phyloP scores from a whole-genome alignment of 805 yeast genomes.

The Yarrowia keelungensis region DNA sequence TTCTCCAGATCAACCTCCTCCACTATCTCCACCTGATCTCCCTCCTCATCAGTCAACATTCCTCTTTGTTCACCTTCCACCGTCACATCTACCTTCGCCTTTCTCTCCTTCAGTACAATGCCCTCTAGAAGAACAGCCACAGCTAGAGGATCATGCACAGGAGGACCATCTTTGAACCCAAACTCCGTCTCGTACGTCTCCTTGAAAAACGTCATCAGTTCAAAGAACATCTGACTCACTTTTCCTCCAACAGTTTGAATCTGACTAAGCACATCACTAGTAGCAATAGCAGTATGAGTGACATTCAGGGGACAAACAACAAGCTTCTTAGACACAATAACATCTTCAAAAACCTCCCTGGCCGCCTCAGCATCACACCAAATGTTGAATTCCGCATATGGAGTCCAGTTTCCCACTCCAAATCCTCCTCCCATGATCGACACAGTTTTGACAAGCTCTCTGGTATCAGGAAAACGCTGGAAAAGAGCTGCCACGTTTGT shows the following conservation, averaged over 20 bases:
- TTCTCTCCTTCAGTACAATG: not conserved
- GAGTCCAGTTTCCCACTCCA: slow-evolving; percentile 57
- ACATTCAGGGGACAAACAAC: slow-evolving; percentile 70
- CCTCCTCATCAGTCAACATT: not conserved
- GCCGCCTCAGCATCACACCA: slow-evolving; percentile 82
- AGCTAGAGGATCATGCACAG: slow-evolving; percentile 83
- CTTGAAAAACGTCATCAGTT: slow-evolving; percentile 61
- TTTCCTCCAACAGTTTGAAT: slow-evolving; percentile 50
- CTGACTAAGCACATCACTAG: slow-evolving; percentile 51
- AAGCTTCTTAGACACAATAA: slow-evolving; percentile 56
- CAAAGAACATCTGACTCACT: slow-evolving; percentile 54
- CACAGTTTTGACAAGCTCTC: slow-evolving; percentile 57
- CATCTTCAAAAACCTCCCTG: slow-evolving; percentile 58
- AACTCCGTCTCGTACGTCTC: slow-evolving; percentile 54
- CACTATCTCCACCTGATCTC: not conserved
- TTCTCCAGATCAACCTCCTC: slow-evolving; percentile 3
- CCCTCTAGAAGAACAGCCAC: slow-evolving; percentile 59
- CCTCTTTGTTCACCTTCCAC: slow-evolving; percentile 6
- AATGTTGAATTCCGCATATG: slow-evolving; percentile 76
- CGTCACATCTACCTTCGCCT: not conserved
- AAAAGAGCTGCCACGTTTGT: slow-evolving; percentile 73
- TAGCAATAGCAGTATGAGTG: slow-evolving; percentile 70
- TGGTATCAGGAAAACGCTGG: slow-evolving; percentile 60
- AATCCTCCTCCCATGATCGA: slow-evolving; percentile 81
- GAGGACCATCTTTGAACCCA: slow-evolving; percentile 65